Evolutionary conservation across 192 early-diverging fungal genomes (phyloP).

Genomic region (Rhizophagus clarus): DNA sequence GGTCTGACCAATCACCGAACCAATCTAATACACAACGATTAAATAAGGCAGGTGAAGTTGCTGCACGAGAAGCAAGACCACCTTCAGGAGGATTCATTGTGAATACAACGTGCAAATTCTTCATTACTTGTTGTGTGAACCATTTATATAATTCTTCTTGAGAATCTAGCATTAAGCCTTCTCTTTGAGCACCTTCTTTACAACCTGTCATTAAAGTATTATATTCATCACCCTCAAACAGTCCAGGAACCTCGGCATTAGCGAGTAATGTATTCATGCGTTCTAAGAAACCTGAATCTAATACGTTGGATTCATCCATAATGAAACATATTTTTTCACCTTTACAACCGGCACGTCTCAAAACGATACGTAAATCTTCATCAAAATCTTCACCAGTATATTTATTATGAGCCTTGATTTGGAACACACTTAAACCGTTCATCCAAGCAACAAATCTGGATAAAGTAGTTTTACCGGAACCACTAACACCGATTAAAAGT

Average conservation of each 20-base stretch:
- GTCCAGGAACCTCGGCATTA: constrained; percentile 97
- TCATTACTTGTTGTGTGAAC: constrained; percentile 96
- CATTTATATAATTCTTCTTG: constrained; percentile 95
- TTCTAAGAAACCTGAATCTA: constrained; percentile 97
- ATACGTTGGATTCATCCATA: constrained; percentile 97
- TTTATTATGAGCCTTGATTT: constrained; percentile 98
- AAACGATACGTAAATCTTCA: constrained; percentile 90
- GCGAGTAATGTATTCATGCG: constrained; percentile 99
- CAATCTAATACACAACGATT: constrained; percentile 99
- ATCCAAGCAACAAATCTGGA: constrained; percentile 99
- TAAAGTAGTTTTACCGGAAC: constrained; percentile 96
- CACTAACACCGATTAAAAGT: constrained; percentile 97
- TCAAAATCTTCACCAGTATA: constrained; percentile 98
- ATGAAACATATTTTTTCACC: constrained; percentile 93
- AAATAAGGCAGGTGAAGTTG: constrained; percentile 98
- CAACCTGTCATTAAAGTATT: constrained; percentile 91
- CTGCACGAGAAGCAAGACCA: constrained; percentile 87
- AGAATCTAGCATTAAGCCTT: constrained; percentile 93
- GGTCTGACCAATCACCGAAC: constrained; percentile 99
- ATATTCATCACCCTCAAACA: constrained; percentile 99
- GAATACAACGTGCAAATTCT: constrained; percentile 98
- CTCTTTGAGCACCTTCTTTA: constrained; percentile 90
- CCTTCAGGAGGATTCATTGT: constrained; percentile 99
- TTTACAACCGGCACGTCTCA: constrained; percentile 91
- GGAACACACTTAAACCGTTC: constrained; percentile 95